These are phyloP conservation scores for Candida sojae DNA, from an alignment of 1,139 yeast genomes.

Conservation along the genomic window DNA sequence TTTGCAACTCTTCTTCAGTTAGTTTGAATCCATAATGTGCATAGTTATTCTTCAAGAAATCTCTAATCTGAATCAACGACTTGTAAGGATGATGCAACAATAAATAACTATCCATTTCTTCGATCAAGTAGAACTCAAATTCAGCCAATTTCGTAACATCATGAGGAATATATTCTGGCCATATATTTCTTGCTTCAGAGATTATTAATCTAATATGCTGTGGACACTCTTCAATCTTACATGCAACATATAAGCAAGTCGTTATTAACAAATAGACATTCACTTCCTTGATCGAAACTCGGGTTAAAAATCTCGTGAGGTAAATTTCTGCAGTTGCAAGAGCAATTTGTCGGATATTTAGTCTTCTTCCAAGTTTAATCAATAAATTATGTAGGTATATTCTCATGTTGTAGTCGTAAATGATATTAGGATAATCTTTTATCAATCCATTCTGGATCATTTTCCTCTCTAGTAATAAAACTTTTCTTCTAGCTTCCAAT, in stretches of 20 bases:
- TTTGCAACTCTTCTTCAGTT: conserved; percentile 73
- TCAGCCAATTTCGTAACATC: conserved; percentile 94
- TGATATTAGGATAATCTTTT: conserved; percentile 44
- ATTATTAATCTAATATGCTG: conserved; percentile 85
- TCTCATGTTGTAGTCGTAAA: conserved; percentile 63
- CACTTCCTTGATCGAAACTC: conserved; percentile 75
- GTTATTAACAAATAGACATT: conserved; percentile 81
- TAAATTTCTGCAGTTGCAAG: conserved; percentile 89
- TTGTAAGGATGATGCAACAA: conserved; percentile 89
- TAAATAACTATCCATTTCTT: conserved; percentile 80
- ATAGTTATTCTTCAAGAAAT: conserved; percentile 36
- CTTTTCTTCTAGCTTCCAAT: conserved; percentile 41
- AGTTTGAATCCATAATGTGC: conserved; percentile 37
- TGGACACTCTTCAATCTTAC: conserved; percentile 94
- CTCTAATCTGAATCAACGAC: conserved; percentile 63
- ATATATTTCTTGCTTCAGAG: conserved; percentile 80
- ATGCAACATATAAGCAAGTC: conserved; percentile 84
- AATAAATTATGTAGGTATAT: conserved; percentile 70
- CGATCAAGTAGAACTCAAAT: conserved; percentile 90
- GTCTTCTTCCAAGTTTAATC: conserved; percentile 73
- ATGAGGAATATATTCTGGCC: conserved; percentile 95
- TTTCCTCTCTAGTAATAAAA: conserved; percentile 42
- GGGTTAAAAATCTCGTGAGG: conserved; percentile 68
- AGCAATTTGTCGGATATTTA: conserved; percentile 79
- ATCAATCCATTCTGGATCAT: conserved; percentile 51